Evolutionary conservation across 257 asterid genomes (phyloP).

Genomic region (Nicotiana obtusifolia): DNA sequence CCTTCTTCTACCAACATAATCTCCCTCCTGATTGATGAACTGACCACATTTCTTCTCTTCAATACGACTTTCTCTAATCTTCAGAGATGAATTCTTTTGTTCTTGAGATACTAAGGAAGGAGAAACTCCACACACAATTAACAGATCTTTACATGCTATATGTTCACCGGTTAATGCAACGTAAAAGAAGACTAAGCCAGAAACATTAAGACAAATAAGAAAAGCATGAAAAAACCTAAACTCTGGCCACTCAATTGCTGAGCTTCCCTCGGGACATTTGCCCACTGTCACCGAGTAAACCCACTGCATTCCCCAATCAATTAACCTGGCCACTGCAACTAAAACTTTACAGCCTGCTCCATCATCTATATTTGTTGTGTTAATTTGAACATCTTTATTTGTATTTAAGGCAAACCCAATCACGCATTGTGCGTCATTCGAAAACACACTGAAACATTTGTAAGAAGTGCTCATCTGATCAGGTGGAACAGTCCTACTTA

Average conservation of each 20-base stretch:
- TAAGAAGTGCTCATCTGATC: constrained; percentile 28
- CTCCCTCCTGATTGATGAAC: constrained; percentile 21
- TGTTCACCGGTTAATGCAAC: constrained; percentile 56
- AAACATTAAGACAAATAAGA: constrained; percentile 69
- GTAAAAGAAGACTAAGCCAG: constrained; percentile 61
- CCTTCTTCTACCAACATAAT: constrained; percentile 40
- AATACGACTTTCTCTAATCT: constrained; percentile 16
- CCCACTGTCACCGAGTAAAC: constrained; percentile 55
- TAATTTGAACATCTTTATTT: constrained; percentile 23
- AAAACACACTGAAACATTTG: constrained; percentile 69
- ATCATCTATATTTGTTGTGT: constrained; percentile 26
- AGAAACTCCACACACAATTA: constrained; percentile 27
- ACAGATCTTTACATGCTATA: constrained; percentile 49
- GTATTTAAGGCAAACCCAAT: constrained; percentile 64
- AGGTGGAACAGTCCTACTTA: not conserved
- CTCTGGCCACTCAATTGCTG: constrained; percentile 67
- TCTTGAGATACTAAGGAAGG: constrained; percentile 27
- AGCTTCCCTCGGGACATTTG: constrained; percentile 32
- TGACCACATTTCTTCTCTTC: constrained; percentile 18
- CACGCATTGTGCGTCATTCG: constrained; percentile 56
- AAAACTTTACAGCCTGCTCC: constrained; percentile 27
- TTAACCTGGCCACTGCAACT: constrained; percentile 56
- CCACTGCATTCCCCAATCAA: constrained; percentile 85
- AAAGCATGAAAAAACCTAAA: constrained; percentile 58
- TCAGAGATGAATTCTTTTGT: constrained; percentile 15